phyloP scores from a whole-genome alignment of 192 early-diverging fungal genomes.

The Coemansia sp. region DNA sequence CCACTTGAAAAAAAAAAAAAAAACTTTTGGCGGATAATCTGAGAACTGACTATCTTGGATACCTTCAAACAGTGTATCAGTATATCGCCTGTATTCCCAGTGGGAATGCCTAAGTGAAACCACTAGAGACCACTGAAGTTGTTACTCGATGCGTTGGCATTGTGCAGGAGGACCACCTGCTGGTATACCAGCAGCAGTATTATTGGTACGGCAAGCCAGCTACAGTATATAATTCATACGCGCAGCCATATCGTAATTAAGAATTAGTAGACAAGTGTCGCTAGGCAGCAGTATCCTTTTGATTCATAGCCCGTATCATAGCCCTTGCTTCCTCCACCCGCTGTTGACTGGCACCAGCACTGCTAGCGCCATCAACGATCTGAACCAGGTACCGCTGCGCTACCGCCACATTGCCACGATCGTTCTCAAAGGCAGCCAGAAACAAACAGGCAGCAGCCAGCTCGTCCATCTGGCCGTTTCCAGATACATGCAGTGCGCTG shows the following conservation, averaged over 20 bases:
- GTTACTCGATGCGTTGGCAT: too few relatives aligned
- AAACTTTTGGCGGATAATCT: too few relatives aligned
- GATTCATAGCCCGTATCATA: slow-evolving; percentile 33
- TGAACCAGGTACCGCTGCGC: slow-evolving; percentile 39
- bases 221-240: too few relatives aligned
- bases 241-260: neutral
- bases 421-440: slow-evolving; percentile 41
- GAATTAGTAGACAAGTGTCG: neutral
- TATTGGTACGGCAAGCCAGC: too few relatives aligned
- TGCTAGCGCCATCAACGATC: slow-evolving; percentile 30
- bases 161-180: too few relatives aligned
- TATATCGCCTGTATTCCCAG: too few relatives aligned
- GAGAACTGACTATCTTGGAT: too few relatives aligned
- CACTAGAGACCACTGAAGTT: too few relatives aligned
- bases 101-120: too few relatives aligned
- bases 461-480: slow-evolving; percentile 35
- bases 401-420: slow-evolving; percentile 22
- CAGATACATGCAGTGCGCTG: neutral
- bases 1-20: slow-evolving; percentile 1
- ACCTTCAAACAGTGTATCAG: too few relatives aligned
- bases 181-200: too few relatives aligned
- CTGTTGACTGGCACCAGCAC: slow-evolving; percentile 28
- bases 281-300: neutral
- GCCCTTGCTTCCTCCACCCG: slow-evolving; percentile 40
- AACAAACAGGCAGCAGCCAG: slow-evolving; percentile 43